Percentiles rank a stretch among this genome's conserved stretches.
Conservation (phyloP, 495 filamentous ascomycete species). For the Hypoxylon trugodes region DNA sequence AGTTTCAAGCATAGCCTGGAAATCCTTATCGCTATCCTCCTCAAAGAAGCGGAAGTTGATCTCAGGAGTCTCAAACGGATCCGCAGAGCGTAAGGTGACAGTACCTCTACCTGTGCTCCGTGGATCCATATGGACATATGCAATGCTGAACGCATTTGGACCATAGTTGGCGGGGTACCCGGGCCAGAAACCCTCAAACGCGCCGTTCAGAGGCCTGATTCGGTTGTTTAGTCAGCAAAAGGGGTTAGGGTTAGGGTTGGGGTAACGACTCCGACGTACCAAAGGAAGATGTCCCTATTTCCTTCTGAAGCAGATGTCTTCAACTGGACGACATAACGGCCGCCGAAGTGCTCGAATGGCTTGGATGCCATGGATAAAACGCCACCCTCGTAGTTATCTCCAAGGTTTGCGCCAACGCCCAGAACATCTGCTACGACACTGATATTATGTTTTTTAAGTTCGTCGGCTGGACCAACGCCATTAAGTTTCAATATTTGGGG, state of each 20-base stretch:
- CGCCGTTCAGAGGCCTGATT: conserved; percentile 40
- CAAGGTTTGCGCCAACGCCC: conserved; percentile 64
- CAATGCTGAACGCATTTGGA: conserved; percentile 17
- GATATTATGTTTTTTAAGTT: conserved; percentile 58
- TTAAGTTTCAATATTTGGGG: conserved; percentile 65
- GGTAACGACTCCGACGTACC: conserved; percentile 20
- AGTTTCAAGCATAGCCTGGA: conserved; percentile 57
- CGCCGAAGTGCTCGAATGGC: conserved; percentile 18
- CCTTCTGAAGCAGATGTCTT: conserved; percentile 40
- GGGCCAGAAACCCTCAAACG: conserved; percentile 50
- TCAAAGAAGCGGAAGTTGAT: conserved; percentile 62
- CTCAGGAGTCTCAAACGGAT: conserved; percentile 55
- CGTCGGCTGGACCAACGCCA: conserved; percentile 61
- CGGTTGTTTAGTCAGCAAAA: conserved; percentile 17
- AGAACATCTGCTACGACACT: conserved; percentile 57
- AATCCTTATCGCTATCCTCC: conserved; percentile 39
- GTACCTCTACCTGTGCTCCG: conserved; percentile 51
- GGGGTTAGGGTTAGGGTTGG: not conserved
- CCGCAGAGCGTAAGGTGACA: conserved; percentile 52
- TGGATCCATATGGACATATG: conserved; percentile 42
- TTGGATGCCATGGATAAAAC: conserved; percentile 38
- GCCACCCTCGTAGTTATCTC: conserved; percentile 60
- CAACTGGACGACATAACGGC: conserved; percentile 40
- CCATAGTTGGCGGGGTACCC: conserved; percentile 37
- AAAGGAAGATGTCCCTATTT: conserved; percentile 32